Evolutionary conservation across 768 basidiomycete species (phyloP).

Genomic region (Lyophyllum atratum): DNA sequence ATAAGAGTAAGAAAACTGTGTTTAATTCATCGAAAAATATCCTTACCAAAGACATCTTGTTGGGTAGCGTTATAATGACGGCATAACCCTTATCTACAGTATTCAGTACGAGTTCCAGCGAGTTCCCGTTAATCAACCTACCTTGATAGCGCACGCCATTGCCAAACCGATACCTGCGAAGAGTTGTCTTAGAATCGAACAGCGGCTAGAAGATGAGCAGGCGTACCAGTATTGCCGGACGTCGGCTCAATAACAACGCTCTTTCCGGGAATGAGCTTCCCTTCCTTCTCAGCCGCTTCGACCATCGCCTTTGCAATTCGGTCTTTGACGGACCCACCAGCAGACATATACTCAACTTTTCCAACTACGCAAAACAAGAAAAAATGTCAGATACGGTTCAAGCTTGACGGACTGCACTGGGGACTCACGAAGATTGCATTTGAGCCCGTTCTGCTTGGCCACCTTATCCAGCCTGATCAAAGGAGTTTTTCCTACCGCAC

Average conservation of each 20-base stretch:
- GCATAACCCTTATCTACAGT: conserved; percentile 89
- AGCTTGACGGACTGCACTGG: neutral
- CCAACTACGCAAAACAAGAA: conserved; percentile 70
- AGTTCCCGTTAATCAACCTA: conserved; percentile 30
- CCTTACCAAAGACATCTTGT: conserved; percentile 86
- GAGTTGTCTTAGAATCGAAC: neutral
- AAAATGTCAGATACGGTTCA: neutral
- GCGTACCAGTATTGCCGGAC: conserved; percentile 88
- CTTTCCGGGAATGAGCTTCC: conserved; percentile 81
- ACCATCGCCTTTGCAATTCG: conserved; percentile 97
- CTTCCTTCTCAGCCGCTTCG: conserved; percentile 88
- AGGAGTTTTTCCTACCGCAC: conserved; percentile 89
- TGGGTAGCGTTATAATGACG: conserved; percentile 86
- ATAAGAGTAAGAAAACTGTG: neutral
- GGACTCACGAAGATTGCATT: conserved; percentile 86
- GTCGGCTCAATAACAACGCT: conserved; percentile 96
- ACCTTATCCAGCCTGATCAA: conserved; percentile 85
- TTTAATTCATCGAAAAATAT: neutral
- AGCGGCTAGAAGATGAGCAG: conserved; percentile 1
- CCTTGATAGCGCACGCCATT: conserved; percentile 93
- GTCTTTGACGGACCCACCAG: conserved; percentile 95
- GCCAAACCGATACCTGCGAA: conserved; percentile 88
- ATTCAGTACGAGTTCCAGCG: conserved; percentile 58
- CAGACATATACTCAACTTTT: conserved; percentile 88
- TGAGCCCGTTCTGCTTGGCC: conserved; percentile 69